Evolutionary conservation across 2,329 filamentous ascomycete genomes (phyloP), one percentile per base, ranked within the genome.

Genomic region (Apiospora aurea): DNA sequence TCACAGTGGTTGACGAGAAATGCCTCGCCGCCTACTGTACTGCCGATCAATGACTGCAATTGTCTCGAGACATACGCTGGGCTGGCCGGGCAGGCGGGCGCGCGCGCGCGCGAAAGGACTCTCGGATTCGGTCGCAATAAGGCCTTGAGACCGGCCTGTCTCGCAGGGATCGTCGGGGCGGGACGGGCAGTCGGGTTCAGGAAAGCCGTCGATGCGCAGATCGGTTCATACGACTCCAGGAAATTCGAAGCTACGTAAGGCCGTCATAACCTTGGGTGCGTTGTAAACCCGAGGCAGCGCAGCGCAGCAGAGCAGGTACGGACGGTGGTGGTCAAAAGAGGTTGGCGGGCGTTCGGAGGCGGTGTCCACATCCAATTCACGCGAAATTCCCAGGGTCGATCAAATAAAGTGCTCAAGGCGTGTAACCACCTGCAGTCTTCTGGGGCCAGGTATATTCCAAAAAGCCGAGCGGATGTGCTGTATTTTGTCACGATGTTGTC

Each of bases 1-100:
- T 82, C 78, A 74, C 71, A 72, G 73, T 71, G 75, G 72, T 29
- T 68, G 74, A 75, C 75, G 76, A 61, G 73, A 51, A 57, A 64
- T 41, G n/a, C 44, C 68, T 69, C 68, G 29, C 49, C 68, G 68
- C 49, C 47, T 51, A n/a, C 68, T 69, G 47, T 46, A n/a, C 43
- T 49, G 67, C 47, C 6, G 67, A 41, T 34, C 13, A n/a, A 38
- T 57, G 18, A 47, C 43, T 38, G 24, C 21, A 38, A 51, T 57
- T 41, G 46, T 41, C 46, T 69, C 68, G 68, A 69, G 68, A 57
- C 68, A 69, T 69, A 47, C 68, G 68, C 34, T 38, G 68, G 68
- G 57, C 34, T 64, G 57, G 57, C 57, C 57, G 21, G 34, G 57
- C 57, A 41, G 57, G 57, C 57, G 34, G 10, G 53, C 14, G 53